Percentiles rank a stretch among this genome's conserved stretches.
These are phyloP conservation scores for Syncephalis fuscata DNA, from an alignment of 371 early-diverging fungal genomes.

Conservation along the genomic window DNA sequence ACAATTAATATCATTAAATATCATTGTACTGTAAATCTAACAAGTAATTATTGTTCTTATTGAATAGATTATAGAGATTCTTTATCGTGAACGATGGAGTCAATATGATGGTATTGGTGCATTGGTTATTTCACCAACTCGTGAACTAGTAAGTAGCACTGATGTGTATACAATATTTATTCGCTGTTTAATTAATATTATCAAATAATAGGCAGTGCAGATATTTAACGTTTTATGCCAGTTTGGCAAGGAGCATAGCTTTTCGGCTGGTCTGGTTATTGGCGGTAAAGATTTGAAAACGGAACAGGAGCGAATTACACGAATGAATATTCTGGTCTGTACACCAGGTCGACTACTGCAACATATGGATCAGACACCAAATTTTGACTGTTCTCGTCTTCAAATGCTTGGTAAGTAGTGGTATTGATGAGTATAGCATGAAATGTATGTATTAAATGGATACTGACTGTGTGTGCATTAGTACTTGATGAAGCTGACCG, in stretches of 20 bases:
- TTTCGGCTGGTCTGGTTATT: conserved; percentile 93
- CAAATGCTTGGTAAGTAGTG: conserved; percentile 45
- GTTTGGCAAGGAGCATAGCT: conserved; percentile 64
- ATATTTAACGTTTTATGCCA: conserved; percentile 87
- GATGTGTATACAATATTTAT: not conserved
- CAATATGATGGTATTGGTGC: conserved; percentile 77
- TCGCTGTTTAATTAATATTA: conserved; percentile 1
- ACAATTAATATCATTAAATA: not conserved
- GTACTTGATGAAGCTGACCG: conserved; percentile 99
- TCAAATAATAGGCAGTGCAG: conserved; percentile 53
- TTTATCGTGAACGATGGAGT: conserved; percentile 74
- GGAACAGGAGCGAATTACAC: conserved; percentile 68
- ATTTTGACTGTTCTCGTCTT: conserved; percentile 71
- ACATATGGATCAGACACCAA: conserved; percentile 92
- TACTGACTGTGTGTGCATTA: conserved; percentile 2
- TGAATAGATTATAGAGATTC: conserved; percentile 25
- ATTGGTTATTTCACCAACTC: conserved; percentile 94
- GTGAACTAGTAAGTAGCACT: conserved; percentile 59
- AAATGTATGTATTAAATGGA: not conserved
- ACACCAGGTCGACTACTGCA: conserved; percentile 98
- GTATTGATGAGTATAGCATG: not conserved
- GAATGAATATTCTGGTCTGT: conserved; percentile 91
- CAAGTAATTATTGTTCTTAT: not conserved
- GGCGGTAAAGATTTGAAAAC: conserved; percentile 88
- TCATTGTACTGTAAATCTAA: too few species aligned